A percentile compares a stretch with the other conserved stretches of the same genome.
These are phyloP conservation scores for Nannizziopsis arthrosporioides DNA, from an alignment of 2,329 filamentous ascomycete genomes.

Conservation along the genomic window DNA sequence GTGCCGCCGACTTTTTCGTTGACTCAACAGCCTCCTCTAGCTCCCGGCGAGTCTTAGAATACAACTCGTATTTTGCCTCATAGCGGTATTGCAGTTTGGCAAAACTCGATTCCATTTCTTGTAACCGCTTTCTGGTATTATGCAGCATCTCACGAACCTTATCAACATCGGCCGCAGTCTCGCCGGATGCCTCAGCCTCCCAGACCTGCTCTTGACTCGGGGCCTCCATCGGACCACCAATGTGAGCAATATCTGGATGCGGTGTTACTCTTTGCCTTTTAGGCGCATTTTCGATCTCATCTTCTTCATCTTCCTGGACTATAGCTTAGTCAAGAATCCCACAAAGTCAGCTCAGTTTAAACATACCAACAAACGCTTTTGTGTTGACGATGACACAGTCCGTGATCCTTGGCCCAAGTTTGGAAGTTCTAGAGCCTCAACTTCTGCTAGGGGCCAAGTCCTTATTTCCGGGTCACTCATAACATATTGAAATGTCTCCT, in stretches of 20 bases:
- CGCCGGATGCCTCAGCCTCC: slow-evolving; percentile 18
- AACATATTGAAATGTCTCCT: slow-evolving; percentile 27
- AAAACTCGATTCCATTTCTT: slow-evolving; percentile 26
- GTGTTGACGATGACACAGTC: slow-evolving; percentile 18
- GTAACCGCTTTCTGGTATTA: slow-evolving; percentile 21
- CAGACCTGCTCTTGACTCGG: slow-evolving; percentile 19
- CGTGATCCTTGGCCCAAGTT: slow-evolving; percentile 16
- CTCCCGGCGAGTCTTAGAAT: slow-evolving; percentile 29
- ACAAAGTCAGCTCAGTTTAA: neutral
- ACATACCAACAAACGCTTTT: slow-evolving; percentile 21
- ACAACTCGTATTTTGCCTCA: slow-evolving; percentile 30
- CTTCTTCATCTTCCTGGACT: slow-evolving; percentile 22
- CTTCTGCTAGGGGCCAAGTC: slow-evolving; percentile 29
- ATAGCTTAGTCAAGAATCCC: neutral
- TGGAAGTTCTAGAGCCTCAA: slow-evolving; percentile 29
- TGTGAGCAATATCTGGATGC: slow-evolving; percentile 28
- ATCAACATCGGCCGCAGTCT: slow-evolving; percentile 23
- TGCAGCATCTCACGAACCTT: slow-evolving; percentile 22
- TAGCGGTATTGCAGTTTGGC: slow-evolving; percentile 34
- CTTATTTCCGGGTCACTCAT: slow-evolving; percentile 26
- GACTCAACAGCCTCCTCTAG: slow-evolving; percentile 25
- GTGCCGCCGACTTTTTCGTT: slow-evolving; percentile 23
- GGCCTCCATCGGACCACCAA: slow-evolving; percentile 26
- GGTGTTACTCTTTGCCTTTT: slow-evolving; percentile 32
- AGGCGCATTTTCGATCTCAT: slow-evolving; percentile 19